Evolutionary conservation across 169 alveolate species (phyloP), one percentile per base, ranked within the genome.

Genomic region (Pseudocohnilembus persalinus): DNA sequence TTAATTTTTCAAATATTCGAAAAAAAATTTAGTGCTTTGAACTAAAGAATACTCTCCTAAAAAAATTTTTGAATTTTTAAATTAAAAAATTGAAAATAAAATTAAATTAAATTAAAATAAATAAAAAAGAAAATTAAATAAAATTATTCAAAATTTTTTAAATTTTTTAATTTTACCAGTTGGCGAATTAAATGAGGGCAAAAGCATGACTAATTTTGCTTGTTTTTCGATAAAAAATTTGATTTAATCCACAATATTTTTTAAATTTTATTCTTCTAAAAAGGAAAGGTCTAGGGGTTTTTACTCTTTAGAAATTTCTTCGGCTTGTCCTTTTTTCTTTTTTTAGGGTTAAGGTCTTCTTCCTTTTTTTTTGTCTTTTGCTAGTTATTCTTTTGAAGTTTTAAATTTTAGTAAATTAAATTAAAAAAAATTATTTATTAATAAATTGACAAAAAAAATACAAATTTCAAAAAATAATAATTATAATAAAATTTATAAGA

Each of bases 1-100:
- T 75, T 86, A 74, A 20, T 78, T 74, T 75, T 86, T 86, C 68
- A 86, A 81, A 79, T 83, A 86, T 80, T 86, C 90, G n/a, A 73
- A 31, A 33, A 80, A 86, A 79, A 86, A 86, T 75, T 86, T 86
- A 74, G 79, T 76, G 15, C 87, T 79, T 31, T 85, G 74, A 34
- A 87, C 80, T 30, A 86, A 76, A 16, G 79, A 74, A 86, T 80
- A 86, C 29, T 86, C 74, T 34, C 90, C 90, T 49, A 73, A 33
- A 30, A 85, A 83, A 74, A 77, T n/a, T n/a, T n/a, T n/a, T n/a
- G n/a, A n/a, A n/a, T n/a, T n/a, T n/a, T n/a, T n/a, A n/a, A n/a
- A n/a, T n/a, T n/a, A n/a, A n/a, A n/a, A n/a, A n/a, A n/a, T n/a
- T n/a, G n/a, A n/a, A 73, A 73, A n/a, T 15, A 29, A 73, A 73